Evolutionary conservation across 257 asterid species (phyloP), one percentile per base, ranked within the genome.

Genomic region (Lycium ferocissimum): DNA sequence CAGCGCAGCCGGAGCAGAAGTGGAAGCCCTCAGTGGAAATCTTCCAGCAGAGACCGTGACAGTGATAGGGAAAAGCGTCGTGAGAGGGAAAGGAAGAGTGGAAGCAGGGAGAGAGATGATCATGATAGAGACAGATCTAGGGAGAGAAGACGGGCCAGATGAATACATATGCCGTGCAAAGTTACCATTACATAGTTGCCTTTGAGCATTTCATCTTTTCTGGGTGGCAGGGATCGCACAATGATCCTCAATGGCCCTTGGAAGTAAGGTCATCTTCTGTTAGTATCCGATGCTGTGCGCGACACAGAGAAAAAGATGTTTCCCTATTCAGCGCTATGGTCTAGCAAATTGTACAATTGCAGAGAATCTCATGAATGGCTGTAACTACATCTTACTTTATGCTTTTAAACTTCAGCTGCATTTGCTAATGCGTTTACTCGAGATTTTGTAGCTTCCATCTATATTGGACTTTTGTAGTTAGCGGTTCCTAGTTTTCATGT

Each of bases 71-170:
- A 92, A 67, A 89, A 91, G 86, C 88, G 89, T 62, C 92, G 90
- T 47, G 96, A 94, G 37, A 86, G 93, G 85, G 96, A 87, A 76
- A 89, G 94, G 58, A 93, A 91, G 90, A 90, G 94, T 84, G 94
- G 96, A 65, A 94, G 94, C 84, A 88, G 91, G 87, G 98, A 93
- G 89, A 92, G 96, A 82, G 97, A 92, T 61, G 94, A 94, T 72
- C 92, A 90, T 85, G 98, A 95, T 9, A 91, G 96, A 89, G 98
- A 91, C 53, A 92, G 87, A 88, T 84, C 81, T 62, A 84, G 95
- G 62, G 98, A 92, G 56, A 89, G 94, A 88, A 90, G 95, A 82
- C 91, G 94, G 85, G 86, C 87, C 8, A 95, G 91, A 84, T 95
- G 90, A 95, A 83, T 40, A 26, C 57, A 63, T 26, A 47, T 12